These are phyloP conservation scores for Candida vartiovaarae DNA, from an alignment of 805 yeast species.

Conservation along the genomic window DNA sequence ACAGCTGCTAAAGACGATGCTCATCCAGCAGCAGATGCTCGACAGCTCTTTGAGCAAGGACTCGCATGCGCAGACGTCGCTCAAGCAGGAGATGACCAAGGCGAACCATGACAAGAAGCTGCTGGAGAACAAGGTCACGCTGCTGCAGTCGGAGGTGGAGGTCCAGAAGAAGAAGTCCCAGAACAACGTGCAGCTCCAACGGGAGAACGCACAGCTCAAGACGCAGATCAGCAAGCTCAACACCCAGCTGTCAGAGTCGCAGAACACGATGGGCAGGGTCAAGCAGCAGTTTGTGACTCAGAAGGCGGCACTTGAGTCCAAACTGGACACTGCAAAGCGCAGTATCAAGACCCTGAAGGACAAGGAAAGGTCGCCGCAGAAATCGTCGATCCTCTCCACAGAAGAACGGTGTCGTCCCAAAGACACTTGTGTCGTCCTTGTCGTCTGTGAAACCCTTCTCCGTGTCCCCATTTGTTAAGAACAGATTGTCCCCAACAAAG, in stretches of 20 bases:
- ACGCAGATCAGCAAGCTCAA: constrained; percentile 28
- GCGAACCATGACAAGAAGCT: constrained; percentile 18
- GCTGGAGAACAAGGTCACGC: constrained; percentile 15
- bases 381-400: constrained; percentile 9
- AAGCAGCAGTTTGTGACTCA: constrained; percentile 27
- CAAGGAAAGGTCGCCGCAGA: constrained; percentile 1
- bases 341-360: constrained; percentile 23
- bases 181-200: constrained; percentile 11
- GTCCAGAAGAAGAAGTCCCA: constrained; percentile 20
- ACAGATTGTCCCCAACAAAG: constrained; percentile 8
- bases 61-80: constrained; percentile 6
- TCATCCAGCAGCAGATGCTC: constrained; percentile 13
- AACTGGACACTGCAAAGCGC: constrained; percentile 28
- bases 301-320: constrained; percentile 29
- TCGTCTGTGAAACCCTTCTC: constrained; percentile 7
- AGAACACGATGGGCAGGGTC: constrained; percentile 24
- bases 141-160: constrained; percentile 16
- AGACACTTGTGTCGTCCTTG: not conserved
- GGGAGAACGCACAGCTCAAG: constrained; percentile 29
- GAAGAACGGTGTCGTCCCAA: constrained; percentile 4
- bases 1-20: constrained; percentile 11
- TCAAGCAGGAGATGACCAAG: constrained; percentile 18
- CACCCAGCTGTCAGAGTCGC: constrained; percentile 25
- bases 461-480: constrained; percentile 19
- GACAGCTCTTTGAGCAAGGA: constrained; percentile 12